phyloP scores from a whole-genome alignment of 1,139 yeast genomes.

The Sugiyamaella xylanicola region DNA sequence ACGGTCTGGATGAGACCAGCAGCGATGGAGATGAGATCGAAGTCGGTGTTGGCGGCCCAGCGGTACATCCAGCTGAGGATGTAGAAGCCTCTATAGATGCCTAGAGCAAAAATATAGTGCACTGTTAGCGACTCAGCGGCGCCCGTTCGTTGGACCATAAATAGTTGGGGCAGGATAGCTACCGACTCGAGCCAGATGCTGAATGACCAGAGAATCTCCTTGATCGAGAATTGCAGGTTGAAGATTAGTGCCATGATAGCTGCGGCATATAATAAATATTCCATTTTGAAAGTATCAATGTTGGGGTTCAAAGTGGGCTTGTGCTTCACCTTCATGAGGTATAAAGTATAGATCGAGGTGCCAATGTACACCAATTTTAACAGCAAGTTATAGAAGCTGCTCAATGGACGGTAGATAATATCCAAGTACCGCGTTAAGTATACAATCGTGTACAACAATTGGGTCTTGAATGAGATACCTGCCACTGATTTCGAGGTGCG shows the following conservation, averaged over 20 bases:
- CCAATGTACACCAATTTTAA: constrained; percentile 82
- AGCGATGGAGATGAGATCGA: constrained; percentile 69
- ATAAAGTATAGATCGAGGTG: constrained; percentile 74
- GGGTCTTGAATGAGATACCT: constrained; percentile 90
- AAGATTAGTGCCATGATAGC: constrained; percentile 62
- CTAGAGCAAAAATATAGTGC: constrained; percentile 92
- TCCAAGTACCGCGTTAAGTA: constrained; percentile 80
- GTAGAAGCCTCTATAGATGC: constrained; percentile 83
- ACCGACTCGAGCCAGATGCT: constrained; percentile 68
- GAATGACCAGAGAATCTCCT: constrained; percentile 52
- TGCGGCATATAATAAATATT: constrained; percentile 69
- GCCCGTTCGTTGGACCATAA: constrained; percentile 86
- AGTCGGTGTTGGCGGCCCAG: constrained; percentile 64
- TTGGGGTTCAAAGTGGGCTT: constrained; percentile 54
- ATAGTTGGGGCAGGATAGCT: constrained; percentile 90
- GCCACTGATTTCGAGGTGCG: constrained; percentile 64
- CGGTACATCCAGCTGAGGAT: constrained; percentile 96
- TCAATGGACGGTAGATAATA: constrained; percentile 51
- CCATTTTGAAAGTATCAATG: constrained; percentile 77
- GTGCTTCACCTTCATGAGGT: constrained; percentile 67
- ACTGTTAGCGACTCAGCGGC: constrained; percentile 84
- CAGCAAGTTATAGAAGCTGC: constrained; percentile 69
- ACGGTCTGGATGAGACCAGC: constrained; percentile 87
- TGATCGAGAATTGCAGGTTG: constrained; percentile 61
- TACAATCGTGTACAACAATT: constrained; percentile 74